Conservation (phyloP, 2,329 filamentous ascomycete genomes). For the Conoideocrella luteorostrata region DNA sequence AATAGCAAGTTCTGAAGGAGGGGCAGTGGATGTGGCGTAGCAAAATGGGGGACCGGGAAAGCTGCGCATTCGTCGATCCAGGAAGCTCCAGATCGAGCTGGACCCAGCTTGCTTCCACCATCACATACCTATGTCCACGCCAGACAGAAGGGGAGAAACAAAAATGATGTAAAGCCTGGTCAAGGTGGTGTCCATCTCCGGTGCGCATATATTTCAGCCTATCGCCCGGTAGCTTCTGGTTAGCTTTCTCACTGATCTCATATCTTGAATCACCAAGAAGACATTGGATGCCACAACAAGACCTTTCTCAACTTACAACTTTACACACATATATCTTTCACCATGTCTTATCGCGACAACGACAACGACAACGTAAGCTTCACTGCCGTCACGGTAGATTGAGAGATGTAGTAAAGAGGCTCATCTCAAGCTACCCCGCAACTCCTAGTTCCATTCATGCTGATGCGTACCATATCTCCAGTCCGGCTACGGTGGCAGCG, state of each 20-base stretch:
- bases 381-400: too few relatives aligned
- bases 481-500: conserved; percentile 23
- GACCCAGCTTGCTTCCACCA: not conserved
- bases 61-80: conserved; percentile 2
- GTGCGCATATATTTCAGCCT: too few relatives aligned
- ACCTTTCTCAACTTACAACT: too few relatives aligned
- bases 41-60: not conserved
- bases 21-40: conserved; percentile 4
- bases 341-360: conserved; percentile 43
- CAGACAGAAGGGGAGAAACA: too few relatives aligned
- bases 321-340: too few relatives aligned
- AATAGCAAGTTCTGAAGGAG: too few relatives aligned
- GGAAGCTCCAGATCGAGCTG: conserved; percentile 2
- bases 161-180: conserved; percentile 5
- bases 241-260: too few relatives aligned
- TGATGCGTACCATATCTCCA: conserved; percentile 8
- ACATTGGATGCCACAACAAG: too few relatives aligned
- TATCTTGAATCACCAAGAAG: conserved; percentile 5
- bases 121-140: too few relatives aligned
- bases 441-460: not conserved
- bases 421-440: not conserved
- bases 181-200: too few relatives aligned
- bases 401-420: not conserved
- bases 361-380: conserved; percentile 19
- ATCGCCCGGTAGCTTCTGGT: too few relatives aligned